These are phyloP conservation scores for Claviceps pusilla DNA, from an alignment of 2,329 filamentous ascomycete genomes.

Conservation along the genomic window DNA sequence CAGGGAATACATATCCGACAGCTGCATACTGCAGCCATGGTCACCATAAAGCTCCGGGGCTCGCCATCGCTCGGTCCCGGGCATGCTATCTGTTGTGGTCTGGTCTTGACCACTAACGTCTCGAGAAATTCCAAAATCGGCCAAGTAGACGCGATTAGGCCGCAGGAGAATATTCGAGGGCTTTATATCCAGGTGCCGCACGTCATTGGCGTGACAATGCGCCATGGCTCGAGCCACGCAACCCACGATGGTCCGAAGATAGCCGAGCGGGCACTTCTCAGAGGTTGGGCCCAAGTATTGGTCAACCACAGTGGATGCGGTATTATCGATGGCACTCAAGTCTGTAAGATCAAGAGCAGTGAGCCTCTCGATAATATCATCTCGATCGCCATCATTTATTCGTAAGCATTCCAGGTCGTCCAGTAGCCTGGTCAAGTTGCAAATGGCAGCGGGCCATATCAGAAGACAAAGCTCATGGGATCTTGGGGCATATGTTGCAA, in stretches of 20 bases:
- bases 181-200: constrained; percentile 33
- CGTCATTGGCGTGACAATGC: constrained; percentile 26
- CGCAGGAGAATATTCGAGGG: constrained; percentile 32
- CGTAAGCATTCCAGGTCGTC: constrained; percentile 27
- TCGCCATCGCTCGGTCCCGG: constrained; percentile 29
- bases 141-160: constrained; percentile 29
- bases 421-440: constrained; percentile 27
- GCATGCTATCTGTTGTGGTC: constrained; percentile 26
- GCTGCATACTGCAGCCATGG: constrained; percentile 27
- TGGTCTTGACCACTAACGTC: constrained; percentile 30
- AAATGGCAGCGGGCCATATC: constrained; percentile 32
- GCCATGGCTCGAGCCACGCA: constrained; percentile 29
- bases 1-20: constrained; percentile 33
- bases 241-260: constrained; percentile 27
- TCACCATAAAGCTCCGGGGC: constrained; percentile 28
- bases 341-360: constrained; percentile 23
- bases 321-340: constrained; percentile 18
- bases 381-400: constrained; percentile 23
- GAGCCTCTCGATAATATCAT: constrained; percentile 25
- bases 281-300: constrained; percentile 9
- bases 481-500: constrained; percentile 30
- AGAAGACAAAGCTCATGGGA: constrained; percentile 28
- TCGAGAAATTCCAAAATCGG: constrained; percentile 34
- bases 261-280: constrained; percentile 23
- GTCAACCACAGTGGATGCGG: constrained; percentile 7